phyloP scores from a whole-genome alignment of 805 yeast genomes.

The Diddensiella caesifluorescens region DNA sequence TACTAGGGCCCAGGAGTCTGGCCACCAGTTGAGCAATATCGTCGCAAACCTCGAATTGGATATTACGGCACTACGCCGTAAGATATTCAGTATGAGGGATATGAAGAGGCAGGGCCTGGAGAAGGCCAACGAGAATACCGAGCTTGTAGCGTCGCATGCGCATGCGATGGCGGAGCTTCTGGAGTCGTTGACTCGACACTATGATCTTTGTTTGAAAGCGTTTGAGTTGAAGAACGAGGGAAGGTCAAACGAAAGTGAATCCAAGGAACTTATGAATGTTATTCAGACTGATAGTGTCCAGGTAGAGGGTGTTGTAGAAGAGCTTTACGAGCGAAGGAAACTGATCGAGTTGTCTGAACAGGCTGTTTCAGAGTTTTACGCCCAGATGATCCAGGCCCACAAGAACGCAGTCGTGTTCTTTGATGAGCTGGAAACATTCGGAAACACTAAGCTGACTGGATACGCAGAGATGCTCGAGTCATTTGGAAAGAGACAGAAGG shows the following conservation, averaged over 20 bases:
- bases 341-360: constrained; percentile 18
- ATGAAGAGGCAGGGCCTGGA: constrained; percentile 24
- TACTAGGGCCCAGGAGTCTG: constrained; percentile 28
- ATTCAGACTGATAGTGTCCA: constrained; percentile 35
- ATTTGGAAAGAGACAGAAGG: constrained; percentile 20
- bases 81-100: constrained; percentile 18
- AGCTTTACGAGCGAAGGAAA: constrained; percentile 21
- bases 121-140: constrained; percentile 22
- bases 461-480: constrained; percentile 22
- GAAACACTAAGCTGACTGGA: constrained; percentile 14
- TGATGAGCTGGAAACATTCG: constrained; percentile 20
- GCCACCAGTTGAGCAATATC: constrained; percentile 22
- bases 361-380: constrained; percentile 20
- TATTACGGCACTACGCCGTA: constrained; percentile 8
- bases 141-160: constrained; percentile 39
- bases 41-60: constrained; percentile 25
- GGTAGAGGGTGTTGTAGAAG: constrained; percentile 29
- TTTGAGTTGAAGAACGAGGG: constrained; percentile 33
- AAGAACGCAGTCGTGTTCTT: constrained; percentile 18
- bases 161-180: constrained; percentile 64
- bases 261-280: constrained; percentile 53
- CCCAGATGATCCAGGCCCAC: constrained; percentile 26
- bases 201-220: constrained; percentile 66
- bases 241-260: constrained; percentile 32
- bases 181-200: constrained; percentile 71